These are phyloP conservation scores for Moniliophthora roreri DNA, from an alignment of 1,284 basidiomycete species.

Conservation along the genomic window DNA sequence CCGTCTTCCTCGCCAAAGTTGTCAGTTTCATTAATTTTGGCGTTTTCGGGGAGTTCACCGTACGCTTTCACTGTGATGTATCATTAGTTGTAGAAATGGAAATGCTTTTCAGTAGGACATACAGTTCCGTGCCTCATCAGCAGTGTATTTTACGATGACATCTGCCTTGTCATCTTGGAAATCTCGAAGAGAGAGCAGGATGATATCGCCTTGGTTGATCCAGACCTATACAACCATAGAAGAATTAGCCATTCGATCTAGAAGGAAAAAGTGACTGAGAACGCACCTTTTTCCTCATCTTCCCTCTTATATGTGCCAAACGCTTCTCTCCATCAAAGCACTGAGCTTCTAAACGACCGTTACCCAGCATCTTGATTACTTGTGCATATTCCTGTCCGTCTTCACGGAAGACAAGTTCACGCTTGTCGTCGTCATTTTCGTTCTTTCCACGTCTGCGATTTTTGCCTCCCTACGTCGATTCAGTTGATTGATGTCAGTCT, in stretches of 20 bases:
- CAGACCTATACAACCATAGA: constrained; percentile 69
- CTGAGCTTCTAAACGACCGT: constrained; percentile 94
- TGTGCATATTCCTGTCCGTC: constrained; percentile 99
- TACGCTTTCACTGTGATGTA: constrained; percentile 82
- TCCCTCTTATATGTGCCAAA: constrained; percentile 97
- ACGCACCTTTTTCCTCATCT: constrained; percentile 97
- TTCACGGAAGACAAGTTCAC: constrained; percentile 98
- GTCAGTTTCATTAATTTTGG: constrained; percentile 98
- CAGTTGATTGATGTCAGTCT: background rate
- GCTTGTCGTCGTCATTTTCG: constrained; percentile 98
- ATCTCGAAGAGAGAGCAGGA: constrained; percentile 94
- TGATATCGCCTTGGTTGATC: constrained; percentile 99
- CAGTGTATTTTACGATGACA: constrained; percentile 98
- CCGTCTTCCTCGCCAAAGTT: constrained; percentile 90
- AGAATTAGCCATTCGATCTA: background rate
- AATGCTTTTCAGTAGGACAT: constrained; percentile 24
- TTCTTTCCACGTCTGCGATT: constrained; percentile 99
- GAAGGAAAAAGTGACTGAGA: constrained; percentile 7
- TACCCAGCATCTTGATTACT: constrained; percentile 98
- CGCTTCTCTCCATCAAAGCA: constrained; percentile 99
- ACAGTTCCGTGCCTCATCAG: constrained; percentile 89
- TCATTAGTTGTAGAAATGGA: constrained; percentile 2
- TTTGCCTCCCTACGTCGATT: constrained; percentile 85
- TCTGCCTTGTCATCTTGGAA: constrained; percentile 99
- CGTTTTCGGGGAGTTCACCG: constrained; percentile 96